Percentiles rank a stretch among this genome's conserved stretches.
Conservation (phyloP, 768 basidiomycete genomes). For the Amylocystis lapponica region DNA sequence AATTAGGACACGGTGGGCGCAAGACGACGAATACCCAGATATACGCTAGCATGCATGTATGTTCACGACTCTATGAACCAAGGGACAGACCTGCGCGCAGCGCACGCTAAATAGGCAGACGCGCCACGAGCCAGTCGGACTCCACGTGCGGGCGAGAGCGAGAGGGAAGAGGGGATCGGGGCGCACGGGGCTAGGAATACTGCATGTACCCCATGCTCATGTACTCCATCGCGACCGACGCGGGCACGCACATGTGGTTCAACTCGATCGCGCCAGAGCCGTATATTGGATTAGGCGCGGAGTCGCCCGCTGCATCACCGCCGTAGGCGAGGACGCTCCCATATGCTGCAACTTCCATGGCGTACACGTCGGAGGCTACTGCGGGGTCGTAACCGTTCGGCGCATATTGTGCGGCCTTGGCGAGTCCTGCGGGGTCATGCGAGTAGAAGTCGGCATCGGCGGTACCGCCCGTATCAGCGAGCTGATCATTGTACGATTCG, state of each 20-base stretch:
- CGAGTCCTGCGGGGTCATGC: too few relatives aligned
- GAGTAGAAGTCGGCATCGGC: too few relatives aligned
- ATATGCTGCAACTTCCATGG: too few relatives aligned
- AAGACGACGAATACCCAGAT: too few relatives aligned
- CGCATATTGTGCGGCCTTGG: conserved; percentile 10
- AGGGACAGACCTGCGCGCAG: too few relatives aligned
- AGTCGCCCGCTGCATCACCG: not conserved
- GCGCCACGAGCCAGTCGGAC: too few relatives aligned
- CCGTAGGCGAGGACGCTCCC: not conserved
- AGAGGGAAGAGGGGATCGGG: not conserved
- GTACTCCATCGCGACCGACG: conserved; percentile 10
- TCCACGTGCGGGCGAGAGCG: too few relatives aligned
- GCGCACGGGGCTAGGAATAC: conserved; percentile 5
- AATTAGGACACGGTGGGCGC: too few relatives aligned
- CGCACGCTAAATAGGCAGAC: not conserved
- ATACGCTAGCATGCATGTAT: too few relatives aligned
- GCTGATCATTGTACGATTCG: not conserved
- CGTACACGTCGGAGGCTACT: conserved; percentile 11
- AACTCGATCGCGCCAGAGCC: conserved; percentile 15
- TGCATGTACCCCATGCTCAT: conserved; percentile 12
- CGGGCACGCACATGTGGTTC: conserved; percentile 15
- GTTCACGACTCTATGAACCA: too few relatives aligned
- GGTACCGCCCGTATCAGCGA: too few relatives aligned
- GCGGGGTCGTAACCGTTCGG: conserved; percentile 9
- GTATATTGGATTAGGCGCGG: conserved; percentile 8